Percentiles rank a stretch among this genome's conserved stretches.
These are phyloP conservation scores for Thalassiosira delicatula DNA, from an alignment of 352 stramenopile species.

Conservation along the genomic window DNA sequence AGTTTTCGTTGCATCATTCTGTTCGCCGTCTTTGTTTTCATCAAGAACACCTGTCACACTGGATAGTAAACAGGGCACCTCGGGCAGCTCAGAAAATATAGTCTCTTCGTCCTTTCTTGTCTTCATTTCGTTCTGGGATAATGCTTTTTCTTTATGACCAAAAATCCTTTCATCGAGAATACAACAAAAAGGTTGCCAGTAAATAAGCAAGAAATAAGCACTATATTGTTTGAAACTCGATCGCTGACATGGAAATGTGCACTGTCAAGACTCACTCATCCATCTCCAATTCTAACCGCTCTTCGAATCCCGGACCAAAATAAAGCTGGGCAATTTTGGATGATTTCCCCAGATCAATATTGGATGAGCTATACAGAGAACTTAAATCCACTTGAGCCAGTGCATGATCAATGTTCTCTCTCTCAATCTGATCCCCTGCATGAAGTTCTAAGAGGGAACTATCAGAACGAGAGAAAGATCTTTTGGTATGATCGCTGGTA, in stretches of 20 bases:
- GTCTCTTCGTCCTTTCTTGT: constrained; percentile 59
- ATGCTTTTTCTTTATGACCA: constrained; percentile 50
- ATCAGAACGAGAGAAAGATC: constrained; percentile 27
- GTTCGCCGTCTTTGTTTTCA: constrained; percentile 4
- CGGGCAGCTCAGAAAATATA: constrained; percentile 48
- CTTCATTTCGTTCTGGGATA: constrained; percentile 54
- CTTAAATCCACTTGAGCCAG: constrained; percentile 66
- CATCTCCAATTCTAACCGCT: constrained; percentile 79
- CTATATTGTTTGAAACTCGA: background rate
- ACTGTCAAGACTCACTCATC: constrained; percentile 67
- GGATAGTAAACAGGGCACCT: constrained; percentile 24
- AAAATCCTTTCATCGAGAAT: constrained; percentile 47
- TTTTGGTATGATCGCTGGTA: background rate
- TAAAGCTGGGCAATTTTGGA: constrained; percentile 71
- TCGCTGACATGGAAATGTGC: background rate
- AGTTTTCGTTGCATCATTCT: no score
- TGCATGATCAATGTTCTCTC: constrained; percentile 62
- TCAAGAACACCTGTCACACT: constrained; percentile 13
- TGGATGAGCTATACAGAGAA: constrained; percentile 60
- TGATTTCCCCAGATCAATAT: constrained; percentile 37
- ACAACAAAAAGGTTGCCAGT: no score
- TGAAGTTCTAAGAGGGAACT: constrained; percentile 53
- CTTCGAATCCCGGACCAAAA: constrained; percentile 82
- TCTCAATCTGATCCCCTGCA: constrained; percentile 60
- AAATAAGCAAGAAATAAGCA: background rate